Evolutionary conservation across 495 filamentous ascomycete species (phyloP).

Genomic region (Xylaria flabelliformis): DNA sequence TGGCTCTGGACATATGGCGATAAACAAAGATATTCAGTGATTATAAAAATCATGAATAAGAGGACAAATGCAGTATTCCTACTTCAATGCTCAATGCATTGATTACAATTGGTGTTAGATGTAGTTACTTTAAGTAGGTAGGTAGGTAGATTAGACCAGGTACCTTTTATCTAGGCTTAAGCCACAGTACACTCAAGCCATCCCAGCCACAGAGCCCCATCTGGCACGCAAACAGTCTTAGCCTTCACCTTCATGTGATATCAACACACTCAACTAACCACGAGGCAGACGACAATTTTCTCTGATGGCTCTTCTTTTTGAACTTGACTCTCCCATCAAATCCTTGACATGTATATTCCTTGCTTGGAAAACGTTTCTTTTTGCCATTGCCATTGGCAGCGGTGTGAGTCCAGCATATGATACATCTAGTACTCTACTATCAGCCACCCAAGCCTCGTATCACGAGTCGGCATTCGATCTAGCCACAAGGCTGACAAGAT

Average conservation of each 20-base stretch:
- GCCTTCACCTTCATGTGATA: background rate
- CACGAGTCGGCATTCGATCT: conserved; percentile 63
- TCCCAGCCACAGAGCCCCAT: background rate
- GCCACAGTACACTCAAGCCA: background rate
- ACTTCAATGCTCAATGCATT: background rate
- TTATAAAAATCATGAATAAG: background rate
- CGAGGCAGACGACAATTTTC: background rate
- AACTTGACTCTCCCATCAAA: conserved; percentile 33
- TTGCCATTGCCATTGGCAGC: conserved; percentile 63
- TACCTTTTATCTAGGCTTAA: background rate
- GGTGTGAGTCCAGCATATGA: conserved; percentile 84
- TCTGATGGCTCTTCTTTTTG: conserved; percentile 33
- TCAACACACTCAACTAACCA: background rate
- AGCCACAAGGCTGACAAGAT: conserved; percentile 71
- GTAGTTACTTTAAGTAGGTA: background rate
- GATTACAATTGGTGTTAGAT: background rate
- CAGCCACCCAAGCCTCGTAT: conserved; percentile 44
- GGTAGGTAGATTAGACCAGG: too few relatives aligned
- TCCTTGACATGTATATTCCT: conserved; percentile 50
- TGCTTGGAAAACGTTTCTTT: conserved; percentile 76
- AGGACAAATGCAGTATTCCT: background rate
- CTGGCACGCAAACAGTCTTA: background rate
- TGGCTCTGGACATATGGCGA: background rate
- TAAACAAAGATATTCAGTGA: too few relatives aligned
- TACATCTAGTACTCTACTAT: conserved; percentile 76